These are phyloP conservation scores for Artemisia tridentata DNA, from an alignment of 129 eudicot species.

Conservation along the genomic window DNA sequence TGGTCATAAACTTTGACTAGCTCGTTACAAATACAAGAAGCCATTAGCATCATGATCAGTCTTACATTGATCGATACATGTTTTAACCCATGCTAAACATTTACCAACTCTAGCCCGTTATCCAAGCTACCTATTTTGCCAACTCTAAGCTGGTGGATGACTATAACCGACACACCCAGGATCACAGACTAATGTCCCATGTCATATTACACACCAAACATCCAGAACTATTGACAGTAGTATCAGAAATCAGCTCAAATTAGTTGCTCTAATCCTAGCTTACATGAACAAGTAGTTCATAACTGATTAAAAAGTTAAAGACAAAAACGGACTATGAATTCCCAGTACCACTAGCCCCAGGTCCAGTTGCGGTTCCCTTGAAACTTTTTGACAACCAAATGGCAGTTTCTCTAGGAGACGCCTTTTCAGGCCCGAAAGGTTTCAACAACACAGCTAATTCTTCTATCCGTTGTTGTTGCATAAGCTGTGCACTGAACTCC, in stretches of 20 bases:
- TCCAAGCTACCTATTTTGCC: too few species aligned
- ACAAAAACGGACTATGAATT: conserved; percentile 13
- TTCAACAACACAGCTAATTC: conserved; percentile 78
- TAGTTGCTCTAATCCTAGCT: background rate
- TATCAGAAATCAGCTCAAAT: background rate
- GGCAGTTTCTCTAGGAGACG: conserved; percentile 88
- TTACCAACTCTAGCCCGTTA: too few species aligned
- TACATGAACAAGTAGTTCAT: conserved; percentile 37
- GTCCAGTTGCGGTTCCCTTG: conserved; percentile 49
- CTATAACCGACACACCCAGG: too few species aligned
- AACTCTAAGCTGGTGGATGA: too few species aligned
- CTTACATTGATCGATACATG: too few species aligned
- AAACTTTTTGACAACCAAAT: conserved; percentile 94
- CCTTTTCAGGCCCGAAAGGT: conserved; percentile 90
- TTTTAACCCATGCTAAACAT: too few species aligned
- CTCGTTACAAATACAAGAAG: too few species aligned
- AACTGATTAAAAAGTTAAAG: background rate
- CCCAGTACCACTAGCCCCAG: conserved; percentile 15
- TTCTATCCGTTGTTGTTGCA: conserved; percentile 84
- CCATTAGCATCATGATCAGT: too few species aligned
- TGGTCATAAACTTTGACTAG: too few species aligned
- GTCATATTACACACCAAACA: background rate
- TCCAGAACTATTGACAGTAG: background rate
- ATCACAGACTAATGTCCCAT: too few species aligned
- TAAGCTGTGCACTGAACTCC: conserved; percentile 82